Evolutionary conservation across 1,284 basidiomycete species (phyloP), one percentile per base, ranked within the genome.

Genomic region (Chiua sp.): DNA sequence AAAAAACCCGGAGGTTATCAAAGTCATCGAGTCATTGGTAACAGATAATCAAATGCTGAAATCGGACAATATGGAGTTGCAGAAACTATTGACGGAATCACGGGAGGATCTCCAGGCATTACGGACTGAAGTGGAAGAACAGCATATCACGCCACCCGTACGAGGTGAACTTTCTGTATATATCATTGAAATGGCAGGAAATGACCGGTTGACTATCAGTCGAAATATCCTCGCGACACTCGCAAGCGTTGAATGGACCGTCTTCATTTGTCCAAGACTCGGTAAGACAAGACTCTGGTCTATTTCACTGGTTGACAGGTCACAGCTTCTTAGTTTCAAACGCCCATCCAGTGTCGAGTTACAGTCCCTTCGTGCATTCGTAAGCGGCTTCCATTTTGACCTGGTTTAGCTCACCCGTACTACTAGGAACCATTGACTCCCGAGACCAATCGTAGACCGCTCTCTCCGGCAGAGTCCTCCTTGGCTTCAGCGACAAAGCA

Each of bases 21-120:
- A 83, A 59, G 86, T 94, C 8, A 78, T 96, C 11, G 92, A 94
- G 71, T 87, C 89, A 16, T 79, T 96, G 18, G 92, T 95, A 12
- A 86, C 87, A 33, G 90, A 93, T 69, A 96, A 95, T 68, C 91
- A 95, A 65, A 81, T 82, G 32, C 76, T 96, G 59, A 92, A 93
- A 74, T 86, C 86, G 35, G 92, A 94, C 68, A 92, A 92, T 59
- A 82, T 84, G 6, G 93, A 96, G 70, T 76, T 96, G 44, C 88
- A 91, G 60, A 83, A 82, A 56, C 75, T 94, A 18, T 79, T 96
- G 8, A 74, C 83, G 4, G 89, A 93, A 53, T 82, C 91, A 1
- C 83, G 92, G n/a, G 92, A 95, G 68, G 92, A 94, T 63, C 73
- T 88, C 10, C 84, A 87, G 57, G 70, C 78, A 3, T 73, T 93